Base-by-base conservation (phyloP, 345 rosid genomes). In the Gossypium stocksii region DNA sequence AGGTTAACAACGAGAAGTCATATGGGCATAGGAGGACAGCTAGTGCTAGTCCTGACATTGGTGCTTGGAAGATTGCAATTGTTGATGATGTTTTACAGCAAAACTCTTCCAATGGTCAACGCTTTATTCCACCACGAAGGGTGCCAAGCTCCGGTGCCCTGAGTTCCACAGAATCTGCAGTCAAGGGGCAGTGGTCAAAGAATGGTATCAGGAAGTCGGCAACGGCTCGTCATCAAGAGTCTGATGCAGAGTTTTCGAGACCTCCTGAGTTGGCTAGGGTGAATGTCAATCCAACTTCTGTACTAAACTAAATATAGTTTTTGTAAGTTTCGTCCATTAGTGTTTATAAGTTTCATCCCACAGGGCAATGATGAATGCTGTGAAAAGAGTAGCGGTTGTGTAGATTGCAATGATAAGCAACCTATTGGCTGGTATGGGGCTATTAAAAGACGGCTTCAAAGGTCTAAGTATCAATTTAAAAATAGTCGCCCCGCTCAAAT, bases 391-490 rank as follows among this genome's bases (percentile, higher is more conserved):
- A 88, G 88, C 76, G 86, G 89, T 73, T 91, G 91, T 84, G 71
- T 89, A 75, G 89, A 83, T 72, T 84, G 88, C 65, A 90, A 91
- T 63, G 87, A 90, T 57, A 93, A 93, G 82, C 96, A 84, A 79
- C 92, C 90, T 27, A 79, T 89, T 75, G 93, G 98, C 66, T 93
- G 98, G 96, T 86, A 89, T 82, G 97, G 97, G 78, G 89, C 93
- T 64, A 11, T 91, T 51, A 93, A 90, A 78, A 89, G 95, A 73
- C 96, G 79, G 72, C 87, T 91, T 68, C 97, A 89, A 75, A 86
- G 93, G 79, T 91, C 97, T 68, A 91, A 90, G 75, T 87, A 91
- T 84, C 96, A 83, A 58, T 83, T 91, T 88, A 93, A 84, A 78
- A 89, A 89, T 81, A 77, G 86, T 77, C 92, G 87, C 72, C 78